Evolutionary conservation across 2,329 filamentous ascomycete species (phyloP).

Genomic region (Xylariaceae sp.): DNA sequence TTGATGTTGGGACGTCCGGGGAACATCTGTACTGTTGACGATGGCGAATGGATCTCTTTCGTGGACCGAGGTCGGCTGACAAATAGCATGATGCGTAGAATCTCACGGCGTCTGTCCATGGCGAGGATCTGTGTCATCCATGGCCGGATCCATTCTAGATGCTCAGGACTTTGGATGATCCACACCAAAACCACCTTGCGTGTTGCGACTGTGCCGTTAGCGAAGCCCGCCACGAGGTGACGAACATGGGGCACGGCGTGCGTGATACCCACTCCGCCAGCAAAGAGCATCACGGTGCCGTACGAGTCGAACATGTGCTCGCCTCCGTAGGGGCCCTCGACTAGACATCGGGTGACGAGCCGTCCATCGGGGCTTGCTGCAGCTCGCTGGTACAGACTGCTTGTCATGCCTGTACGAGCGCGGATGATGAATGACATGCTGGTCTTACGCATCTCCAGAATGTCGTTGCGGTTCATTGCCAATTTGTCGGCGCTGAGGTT

Average conservation of each 20-base stretch:
- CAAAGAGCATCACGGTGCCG: slow-evolving; percentile 75
- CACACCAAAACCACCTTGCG: slow-evolving; percentile 73
- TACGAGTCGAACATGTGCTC: slow-evolving; percentile 71
- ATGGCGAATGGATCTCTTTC: slow-evolving; percentile 78
- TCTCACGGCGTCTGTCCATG: slow-evolving; percentile 71
- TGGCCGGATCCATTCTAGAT: slow-evolving; percentile 78
- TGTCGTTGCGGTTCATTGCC: slow-evolving; percentile 58
- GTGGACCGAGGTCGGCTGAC: slow-evolving; percentile 71
- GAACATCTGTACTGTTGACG: slow-evolving; percentile 79
- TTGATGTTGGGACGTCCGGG: slow-evolving; percentile 74
- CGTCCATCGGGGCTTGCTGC: slow-evolving; percentile 58
- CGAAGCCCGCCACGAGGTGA: slow-evolving; percentile 67
- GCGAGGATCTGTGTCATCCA: slow-evolving; percentile 80
- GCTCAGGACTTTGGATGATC: slow-evolving; percentile 76
- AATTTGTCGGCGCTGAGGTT: slow-evolving; percentile 51
- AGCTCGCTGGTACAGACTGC: slow-evolving; percentile 66
- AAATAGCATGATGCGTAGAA: slow-evolving; percentile 75
- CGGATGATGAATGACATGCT: slow-evolving; percentile 71
- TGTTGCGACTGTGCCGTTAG: slow-evolving; percentile 66
- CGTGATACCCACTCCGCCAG: slow-evolving; percentile 77
- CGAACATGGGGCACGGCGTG: slow-evolving; percentile 75
- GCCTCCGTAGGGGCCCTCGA: slow-evolving; percentile 77
- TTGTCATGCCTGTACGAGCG: slow-evolving; percentile 71
- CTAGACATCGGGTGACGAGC: slow-evolving; percentile 62
- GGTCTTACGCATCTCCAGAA: slow-evolving; percentile 59